Evolutionary conservation across 129 eudicot genomes (phyloP), one percentile per base, ranked within the genome.

Genomic region (Logfia minima): DNA sequence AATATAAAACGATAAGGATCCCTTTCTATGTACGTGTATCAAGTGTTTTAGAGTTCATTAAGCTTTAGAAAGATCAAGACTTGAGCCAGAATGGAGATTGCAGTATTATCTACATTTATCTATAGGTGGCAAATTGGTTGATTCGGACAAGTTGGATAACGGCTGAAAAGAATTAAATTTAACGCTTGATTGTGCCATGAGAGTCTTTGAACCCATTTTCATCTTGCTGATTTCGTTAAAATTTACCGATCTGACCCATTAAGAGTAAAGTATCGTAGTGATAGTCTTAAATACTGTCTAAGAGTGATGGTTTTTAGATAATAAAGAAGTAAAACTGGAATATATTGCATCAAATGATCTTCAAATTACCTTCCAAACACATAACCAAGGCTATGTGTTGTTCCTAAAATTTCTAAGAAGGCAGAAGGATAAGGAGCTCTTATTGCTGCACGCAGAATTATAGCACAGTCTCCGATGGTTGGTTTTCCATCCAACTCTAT

Each of bases 401-500:
- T 87, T 76, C 90, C 93, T 85, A 94, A 80, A 53, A 94, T 94
- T 70, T 85, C 87, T 81, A 91, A 83, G 89, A 94, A 94, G 37
- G 92, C 93, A 29, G 93, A 85, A 71, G 98, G 98, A 76, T 87
- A 75, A 23, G 97, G 97, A 83, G 96, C 97, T 86, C 91, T 72
- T 76, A 94, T 89, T 67, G 97, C 97, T 68, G 98, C 97, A 61
- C 98, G 97, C 65, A 94, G 80, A 78, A 94, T 88, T 90, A 89
- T 80, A 5, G 98, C 98, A 67, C 98, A 94, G 76, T 94, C 98
- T 8, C 98, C 98, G 73, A 91, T 87, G 13, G 98, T 94, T 22
- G 98, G 98, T 65, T 78, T 86, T 67, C 96, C 97, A 35, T 97
- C 97, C 84, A 94, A 81, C 79, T 91, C 93, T 58, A 94, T 94